Evolutionary conservation across 352 stramenopile species (phyloP).

Genomic region (Blastocystis sp.): DNA sequence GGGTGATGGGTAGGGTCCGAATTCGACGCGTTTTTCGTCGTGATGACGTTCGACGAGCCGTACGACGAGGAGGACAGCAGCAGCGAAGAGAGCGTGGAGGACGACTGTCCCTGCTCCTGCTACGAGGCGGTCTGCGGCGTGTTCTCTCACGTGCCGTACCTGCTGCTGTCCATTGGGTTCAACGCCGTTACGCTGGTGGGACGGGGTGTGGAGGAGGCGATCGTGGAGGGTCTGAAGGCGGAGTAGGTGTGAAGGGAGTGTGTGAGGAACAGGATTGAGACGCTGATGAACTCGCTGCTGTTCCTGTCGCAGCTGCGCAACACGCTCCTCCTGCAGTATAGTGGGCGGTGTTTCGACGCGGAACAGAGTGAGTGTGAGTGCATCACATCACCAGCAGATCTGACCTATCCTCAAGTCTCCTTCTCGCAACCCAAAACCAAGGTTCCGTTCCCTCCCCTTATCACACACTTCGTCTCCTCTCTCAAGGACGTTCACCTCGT

Average conservation of each 20-base stretch:
- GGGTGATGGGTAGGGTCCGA: not conserved
- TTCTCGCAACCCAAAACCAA: not conserved
- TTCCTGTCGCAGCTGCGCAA: not conserved
- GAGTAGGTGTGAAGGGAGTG: not conserved
- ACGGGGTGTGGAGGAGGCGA: not conserved
- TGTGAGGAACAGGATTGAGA: not conserved
- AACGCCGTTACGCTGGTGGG: slow-evolving; percentile 1
- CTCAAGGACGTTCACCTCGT: not conserved
- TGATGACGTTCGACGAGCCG: not conserved
- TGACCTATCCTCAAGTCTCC: not conserved
- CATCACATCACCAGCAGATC: not conserved
- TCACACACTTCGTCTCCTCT: not conserved
- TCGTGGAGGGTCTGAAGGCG: not conserved
- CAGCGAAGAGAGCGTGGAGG: not conserved
- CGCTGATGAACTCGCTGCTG: not conserved
- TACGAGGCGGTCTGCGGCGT: not conserved
- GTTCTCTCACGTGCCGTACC: not conserved
- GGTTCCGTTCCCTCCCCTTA: not conserved
- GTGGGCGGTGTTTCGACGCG: not conserved
- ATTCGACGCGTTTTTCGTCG: not conserved
- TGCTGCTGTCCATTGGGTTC: not conserved
- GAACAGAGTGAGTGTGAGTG: not conserved
- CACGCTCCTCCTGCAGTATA: not conserved
- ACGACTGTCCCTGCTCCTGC: not conserved
- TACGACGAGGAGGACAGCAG: not conserved